Evolutionary conservation across 306 rosid genomes (phyloP).

Genomic region (Fagus crenata): DNA sequence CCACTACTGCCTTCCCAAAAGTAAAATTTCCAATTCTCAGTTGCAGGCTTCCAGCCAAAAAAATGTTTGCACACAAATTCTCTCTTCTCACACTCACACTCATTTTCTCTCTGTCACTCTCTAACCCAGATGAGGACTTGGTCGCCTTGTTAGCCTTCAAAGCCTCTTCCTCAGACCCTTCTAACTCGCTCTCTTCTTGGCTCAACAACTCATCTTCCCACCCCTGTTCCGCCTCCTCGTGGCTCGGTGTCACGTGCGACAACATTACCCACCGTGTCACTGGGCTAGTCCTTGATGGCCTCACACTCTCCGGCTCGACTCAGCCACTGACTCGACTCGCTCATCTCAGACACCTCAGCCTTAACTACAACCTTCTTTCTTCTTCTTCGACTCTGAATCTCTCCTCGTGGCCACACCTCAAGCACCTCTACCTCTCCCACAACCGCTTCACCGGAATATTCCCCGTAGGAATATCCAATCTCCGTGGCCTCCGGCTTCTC

Average conservation of each 20-base stretch:
- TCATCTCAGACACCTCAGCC: conserved; percentile 29
- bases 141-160: too few relatives aligned
- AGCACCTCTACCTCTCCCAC: conserved; percentile 32
- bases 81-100: too few relatives aligned
- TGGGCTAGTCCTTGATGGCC: conserved; percentile 25
- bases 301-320: conserved; percentile 30
- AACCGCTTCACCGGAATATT: conserved; percentile 25
- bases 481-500: conserved; percentile 22
- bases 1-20: too few relatives aligned
- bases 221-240: too few relatives aligned
- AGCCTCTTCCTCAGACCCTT: too few relatives aligned
- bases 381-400: conserved; percentile 6
- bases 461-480: conserved; percentile 17
- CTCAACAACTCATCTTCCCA: too few relatives aligned
- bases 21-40: too few relatives aligned
- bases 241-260: conserved; percentile 41
- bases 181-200: too few relatives aligned
- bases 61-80: too few relatives aligned
- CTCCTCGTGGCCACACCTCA: conserved; percentile 28
- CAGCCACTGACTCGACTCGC: conserved; percentile 19
- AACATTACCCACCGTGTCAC: conserved; percentile 16
- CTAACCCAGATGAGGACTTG: too few relatives aligned
- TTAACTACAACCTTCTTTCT: conserved; percentile 23
- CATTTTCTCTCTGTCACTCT: too few relatives aligned
- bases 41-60: too few relatives aligned